Evolutionary conservation across 2,329 filamentous ascomycete species (phyloP), one percentile per base, ranked within the genome.

Genomic region (Colletotrichum incanum): DNA sequence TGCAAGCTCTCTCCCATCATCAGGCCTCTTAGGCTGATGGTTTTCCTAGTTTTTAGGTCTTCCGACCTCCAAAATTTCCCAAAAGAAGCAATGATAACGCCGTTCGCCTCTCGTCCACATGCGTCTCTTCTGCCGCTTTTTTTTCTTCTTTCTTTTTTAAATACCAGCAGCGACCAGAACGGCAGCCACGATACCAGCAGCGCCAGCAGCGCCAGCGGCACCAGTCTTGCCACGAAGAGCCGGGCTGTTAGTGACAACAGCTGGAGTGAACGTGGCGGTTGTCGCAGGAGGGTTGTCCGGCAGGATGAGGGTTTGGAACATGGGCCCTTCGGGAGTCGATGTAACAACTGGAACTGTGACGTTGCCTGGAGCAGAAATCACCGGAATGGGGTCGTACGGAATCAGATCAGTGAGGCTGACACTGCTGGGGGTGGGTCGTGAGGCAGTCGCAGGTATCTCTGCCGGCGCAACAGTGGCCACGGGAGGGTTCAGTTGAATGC

Each of bases 51-150:
- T 61, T 49, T n/a, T 28, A 43, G 31, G 45, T 47, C 50, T 34
- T 9, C 37, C 16, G 47, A 50, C 65, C 66, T 49, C 70, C 65
- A 72, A 72, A 70, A 65, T 72, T 20, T 56, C 37, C 60, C 55
- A 61, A 71, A 66, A 54, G 52, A 56, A 68, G 31, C 31, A 61
- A 71, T 16, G 20, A 55, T 45, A n/a, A 23, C 43, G 26, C 3
- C 1, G 16, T 1, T 18, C 8, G 23, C 16, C 8, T 58, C 20
- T 26, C 31, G 31, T 28, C 7, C 26, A 16, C 20, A 2, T 47
- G 14, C 9, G 12, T 43, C 14, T 23, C 50, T 23, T 59, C 5
- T n/a, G n/a, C n/a, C n/a, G n/a, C n/a, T n/a, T n/a, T n/a, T n/a
- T n/a, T n/a, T n/a, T n/a, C n/a, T n/a, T 20, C 26, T 3, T 1